Base-by-base conservation (phyloP, 805 yeast species). In the Torulaspora maleeae region DNA sequence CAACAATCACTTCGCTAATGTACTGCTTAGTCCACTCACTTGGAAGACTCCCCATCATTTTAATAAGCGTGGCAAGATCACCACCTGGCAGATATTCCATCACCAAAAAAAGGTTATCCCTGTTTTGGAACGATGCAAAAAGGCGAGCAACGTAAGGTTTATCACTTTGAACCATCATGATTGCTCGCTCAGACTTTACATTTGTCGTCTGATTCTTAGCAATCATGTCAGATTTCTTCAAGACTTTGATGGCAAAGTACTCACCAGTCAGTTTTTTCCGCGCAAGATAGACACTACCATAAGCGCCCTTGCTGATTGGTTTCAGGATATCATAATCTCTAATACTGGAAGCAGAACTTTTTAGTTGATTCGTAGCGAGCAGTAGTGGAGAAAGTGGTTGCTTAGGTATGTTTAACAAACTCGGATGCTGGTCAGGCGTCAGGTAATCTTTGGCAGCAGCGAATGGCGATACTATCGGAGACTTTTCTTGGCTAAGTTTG, bases 71-170 rank as follows among this genome's bases (percentile, higher is more conserved):
- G 0, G 97, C 93, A 58, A 91, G 78, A 63, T 93, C 99, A 27
- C 99, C 99, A 35, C 99, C 99, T 54, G 85, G 87, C 32, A 93
- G 70, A 59, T 88, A 93, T 63, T 93, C 99, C 98, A 95, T 91
- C 2, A 93, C 99, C 54, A 93, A 71, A 59, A 86, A 93, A 13
- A 93, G 70, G 60, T 83, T 89, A 49, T 88, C 95, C 40, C 79
- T 78, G 49, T 87, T 86, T 67, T 93, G 99, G 64, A 93, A 93
- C 27, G 95, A 83, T 41, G 85, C 86, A 58, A 81, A 86, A 25
- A 93, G 71, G 59, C 83, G 89, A 1, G 96, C 98, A 48, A 93
- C 97, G 61, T 84, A 88, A 0, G 96, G 95, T 30, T 91, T 84
- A 51, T 89, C 91, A 2, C 95, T 79, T 60, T 93, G 98, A 2